These are phyloP conservation scores for Suillus decipiens DNA, from an alignment of 768 basidiomycete genomes.

Conservation along the genomic window DNA sequence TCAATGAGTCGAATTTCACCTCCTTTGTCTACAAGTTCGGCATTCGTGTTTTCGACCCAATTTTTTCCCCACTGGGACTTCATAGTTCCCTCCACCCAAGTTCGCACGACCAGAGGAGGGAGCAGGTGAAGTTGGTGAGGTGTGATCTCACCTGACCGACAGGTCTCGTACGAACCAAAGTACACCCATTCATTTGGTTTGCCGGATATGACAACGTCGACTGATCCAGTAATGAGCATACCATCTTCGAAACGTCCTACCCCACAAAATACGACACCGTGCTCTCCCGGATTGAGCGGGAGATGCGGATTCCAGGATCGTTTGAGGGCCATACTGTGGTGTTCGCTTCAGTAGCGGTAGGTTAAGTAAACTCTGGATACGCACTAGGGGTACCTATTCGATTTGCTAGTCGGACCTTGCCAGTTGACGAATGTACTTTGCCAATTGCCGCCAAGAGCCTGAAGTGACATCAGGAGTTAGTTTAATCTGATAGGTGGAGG, in stretches of 20 bases:
- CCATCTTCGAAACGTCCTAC: neutral
- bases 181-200: slow-evolving; percentile 12
- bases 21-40: slow-evolving; percentile 6
- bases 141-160: slow-evolving; percentile 17
- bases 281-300: slow-evolving; percentile 15
- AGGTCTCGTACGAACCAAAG: slow-evolving; percentile 16
- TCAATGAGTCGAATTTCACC: slow-evolving; percentile 7
- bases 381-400: slow-evolving; percentile 3
- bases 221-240: slow-evolving; percentile 9
- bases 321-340: slow-evolving; percentile 15
- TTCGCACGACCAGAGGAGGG: slow-evolving; percentile 10
- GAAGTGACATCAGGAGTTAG: neutral
- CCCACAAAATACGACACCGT: slow-evolving; percentile 19
- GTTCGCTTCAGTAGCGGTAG: neutral
- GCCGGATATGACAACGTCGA: slow-evolving; percentile 20
- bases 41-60: slow-evolving; percentile 4
- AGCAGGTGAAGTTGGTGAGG: slow-evolving; percentile 16
- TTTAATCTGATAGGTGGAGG: neutral
- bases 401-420: slow-evolving; percentile 4
- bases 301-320: slow-evolving; percentile 23
- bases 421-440: slow-evolving; percentile 7
- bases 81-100: slow-evolving; percentile 17
- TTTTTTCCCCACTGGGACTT: slow-evolving; percentile 6
- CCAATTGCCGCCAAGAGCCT: slow-evolving; percentile 5
- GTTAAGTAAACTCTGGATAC: neutral